Conservation (phyloP, 768 basidiomycete species). For the Boletus subcaerulescens region DNA sequence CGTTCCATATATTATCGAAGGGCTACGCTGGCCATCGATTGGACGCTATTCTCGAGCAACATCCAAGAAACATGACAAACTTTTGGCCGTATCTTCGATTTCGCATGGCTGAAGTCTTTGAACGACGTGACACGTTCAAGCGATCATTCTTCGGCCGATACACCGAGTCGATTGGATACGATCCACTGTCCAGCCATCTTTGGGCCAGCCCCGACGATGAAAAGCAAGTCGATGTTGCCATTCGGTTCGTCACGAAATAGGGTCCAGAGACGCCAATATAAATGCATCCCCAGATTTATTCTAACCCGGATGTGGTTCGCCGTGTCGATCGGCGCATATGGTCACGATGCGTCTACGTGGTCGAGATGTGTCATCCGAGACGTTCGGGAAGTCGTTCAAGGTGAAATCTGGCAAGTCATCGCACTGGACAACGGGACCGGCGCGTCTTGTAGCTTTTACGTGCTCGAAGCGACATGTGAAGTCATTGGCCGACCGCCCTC, state of each 20-base stretch:
- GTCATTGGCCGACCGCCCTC: slow-evolving; percentile 49
- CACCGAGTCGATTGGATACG: slow-evolving; percentile 26
- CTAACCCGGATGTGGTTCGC: slow-evolving; percentile 62
- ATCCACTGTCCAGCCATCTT: slow-evolving; percentile 41
- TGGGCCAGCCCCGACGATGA: slow-evolving; percentile 62
- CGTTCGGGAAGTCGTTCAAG: slow-evolving; percentile 48
- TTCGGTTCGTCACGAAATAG: slow-evolving; percentile 43
- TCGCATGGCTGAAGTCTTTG: slow-evolving; percentile 43
- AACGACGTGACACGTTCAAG: slow-evolving; percentile 39
- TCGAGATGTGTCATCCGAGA: slow-evolving; percentile 40
- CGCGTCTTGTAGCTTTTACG: slow-evolving; percentile 42
- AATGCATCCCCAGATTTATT: slow-evolving; percentile 47
- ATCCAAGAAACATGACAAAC: slow-evolving; percentile 50
- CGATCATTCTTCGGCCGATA: slow-evolving; percentile 49
- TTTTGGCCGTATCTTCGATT: slow-evolving; percentile 69
- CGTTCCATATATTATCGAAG: slow-evolving; percentile 43
- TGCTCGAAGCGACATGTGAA: slow-evolving; percentile 72
- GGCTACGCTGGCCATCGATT: slow-evolving; percentile 52
- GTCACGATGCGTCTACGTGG: slow-evolving; percentile 34
- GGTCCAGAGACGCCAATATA: not conserved
- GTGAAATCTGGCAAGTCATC: slow-evolving; percentile 61
- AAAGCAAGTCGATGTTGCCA: slow-evolving; percentile 52
- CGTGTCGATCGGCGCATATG: slow-evolving; percentile 48
- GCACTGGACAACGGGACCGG: slow-evolving; percentile 20
- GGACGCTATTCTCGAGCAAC: slow-evolving; percentile 33